Conservation (phyloP, 495 filamentous ascomycete species). For the Aspergillus taichungensis region DNA sequence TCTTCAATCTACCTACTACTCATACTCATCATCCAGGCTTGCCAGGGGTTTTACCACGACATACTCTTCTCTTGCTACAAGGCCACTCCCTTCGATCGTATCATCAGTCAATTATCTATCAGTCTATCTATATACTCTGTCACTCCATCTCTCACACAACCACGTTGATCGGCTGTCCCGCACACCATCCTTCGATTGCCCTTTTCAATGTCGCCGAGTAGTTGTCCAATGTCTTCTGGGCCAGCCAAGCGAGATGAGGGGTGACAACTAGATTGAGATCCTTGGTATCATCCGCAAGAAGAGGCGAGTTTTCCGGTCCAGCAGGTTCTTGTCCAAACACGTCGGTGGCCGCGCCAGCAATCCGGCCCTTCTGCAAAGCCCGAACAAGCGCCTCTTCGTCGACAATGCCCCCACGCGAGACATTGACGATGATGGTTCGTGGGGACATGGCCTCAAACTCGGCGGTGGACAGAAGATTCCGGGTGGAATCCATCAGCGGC, state of each 20-base stretch:
- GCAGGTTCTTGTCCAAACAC: constrained; percentile 48
- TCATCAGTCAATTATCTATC: neutral
- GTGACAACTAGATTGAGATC: constrained; percentile 24
- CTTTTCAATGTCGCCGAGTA: constrained; percentile 10
- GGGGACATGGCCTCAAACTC: constrained; percentile 44
- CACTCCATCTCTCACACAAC: too few relatives aligned
- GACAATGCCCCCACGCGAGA: constrained; percentile 50
- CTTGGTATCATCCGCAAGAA: constrained; percentile 16
- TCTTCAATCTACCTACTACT: too few relatives aligned
- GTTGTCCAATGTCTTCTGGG: constrained; percentile 15
- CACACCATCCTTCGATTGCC: constrained; percentile 13
- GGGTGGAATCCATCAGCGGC: constrained; percentile 36
- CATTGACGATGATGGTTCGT: constrained; percentile 46
- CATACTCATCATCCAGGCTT: constrained; percentile 7
- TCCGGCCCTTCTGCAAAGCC: constrained; percentile 36
- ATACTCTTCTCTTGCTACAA: neutral
- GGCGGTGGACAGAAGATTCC: constrained; percentile 37
- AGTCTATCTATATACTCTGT: neutral
- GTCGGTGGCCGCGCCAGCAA: constrained; percentile 48
- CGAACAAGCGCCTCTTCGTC: constrained; percentile 43
- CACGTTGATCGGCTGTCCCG: constrained; percentile 10
- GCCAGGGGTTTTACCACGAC: neutral
- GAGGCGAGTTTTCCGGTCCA: constrained; percentile 14
- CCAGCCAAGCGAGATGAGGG: constrained; percentile 27
- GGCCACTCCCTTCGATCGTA: too few relatives aligned